phyloP scores from a whole-genome alignment of 1,139 yeast species.

The Debaryomyces sp. region DNA sequence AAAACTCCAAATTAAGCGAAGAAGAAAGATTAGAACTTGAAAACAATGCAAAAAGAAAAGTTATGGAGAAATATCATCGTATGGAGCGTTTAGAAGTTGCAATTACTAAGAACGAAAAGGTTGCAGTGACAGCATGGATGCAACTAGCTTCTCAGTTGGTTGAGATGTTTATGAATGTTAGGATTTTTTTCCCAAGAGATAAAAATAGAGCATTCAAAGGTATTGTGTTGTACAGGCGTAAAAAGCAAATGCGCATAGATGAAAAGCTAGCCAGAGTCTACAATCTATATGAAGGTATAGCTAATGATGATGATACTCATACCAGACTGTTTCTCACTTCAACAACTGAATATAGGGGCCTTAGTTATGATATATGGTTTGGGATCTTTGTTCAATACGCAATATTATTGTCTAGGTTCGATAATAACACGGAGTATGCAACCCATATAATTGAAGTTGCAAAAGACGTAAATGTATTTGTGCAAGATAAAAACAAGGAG shows the following conservation, averaged over 20 bases:
- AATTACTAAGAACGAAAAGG: conserved; percentile 53
- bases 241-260: conserved; percentile 65
- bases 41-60: conserved; percentile 59
- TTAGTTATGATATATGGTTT: conserved; percentile 82
- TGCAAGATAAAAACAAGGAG: conserved; percentile 57
- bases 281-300: conserved; percentile 65
- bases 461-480: conserved; percentile 73
- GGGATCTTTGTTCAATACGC: conserved; percentile 79
- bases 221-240: conserved; percentile 61
- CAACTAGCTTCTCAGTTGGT: conserved; percentile 81
- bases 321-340: conserved; percentile 45
- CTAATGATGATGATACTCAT: conserved; percentile 31
- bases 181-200: conserved; percentile 78
- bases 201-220: conserved; percentile 71
- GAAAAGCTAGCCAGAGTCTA: conserved; percentile 71
- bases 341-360: conserved; percentile 67
- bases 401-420: conserved; percentile 62
- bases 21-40: conserved; percentile 62
- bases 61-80: conserved; percentile 65
- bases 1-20: conserved; percentile 44
- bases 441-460: conserved; percentile 73
- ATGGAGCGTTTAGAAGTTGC: conserved; percentile 62
- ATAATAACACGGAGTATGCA: conserved; percentile 65
- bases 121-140: conserved; percentile 79
- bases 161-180: conserved; percentile 77